Conservation (phyloP, 495 filamentous ascomycete genomes). For the Xylaria scruposa region DNA sequence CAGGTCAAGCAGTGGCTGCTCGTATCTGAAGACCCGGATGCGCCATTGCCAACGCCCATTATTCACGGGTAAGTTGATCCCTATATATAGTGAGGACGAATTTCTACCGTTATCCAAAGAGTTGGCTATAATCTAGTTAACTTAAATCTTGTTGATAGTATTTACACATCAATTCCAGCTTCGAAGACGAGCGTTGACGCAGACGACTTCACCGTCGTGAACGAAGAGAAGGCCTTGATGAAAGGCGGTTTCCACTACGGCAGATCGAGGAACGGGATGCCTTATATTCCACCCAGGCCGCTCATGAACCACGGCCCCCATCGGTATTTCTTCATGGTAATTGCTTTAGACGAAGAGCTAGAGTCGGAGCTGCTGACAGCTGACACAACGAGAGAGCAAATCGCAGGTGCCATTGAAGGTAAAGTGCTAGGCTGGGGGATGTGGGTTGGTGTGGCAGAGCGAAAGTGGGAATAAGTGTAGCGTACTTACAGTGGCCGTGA, state of each 20-base stretch:
- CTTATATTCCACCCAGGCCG: constrained; percentile 52
- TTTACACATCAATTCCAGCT: constrained; percentile 54
- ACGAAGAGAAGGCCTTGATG: constrained; percentile 24
- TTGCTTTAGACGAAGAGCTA: constrained; percentile 52
- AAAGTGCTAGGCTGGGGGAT: constrained; percentile 51
- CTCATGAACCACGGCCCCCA: constrained; percentile 55
- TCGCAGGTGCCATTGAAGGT: constrained; percentile 40
- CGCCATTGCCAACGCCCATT: constrained; percentile 52
- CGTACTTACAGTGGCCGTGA: background rate
- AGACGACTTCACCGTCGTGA: constrained; percentile 47
- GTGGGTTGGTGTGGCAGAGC: constrained; percentile 58
- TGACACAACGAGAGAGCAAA: constrained; percentile 49
- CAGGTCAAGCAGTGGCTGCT: constrained; percentile 56
- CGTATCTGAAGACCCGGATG: constrained; percentile 59
- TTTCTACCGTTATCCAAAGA: background rate
- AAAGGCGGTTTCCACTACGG: constrained; percentile 54
- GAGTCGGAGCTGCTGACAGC: constrained; percentile 42
- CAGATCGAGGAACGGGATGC: constrained; percentile 43
- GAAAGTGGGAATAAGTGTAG: constrained; percentile 39
- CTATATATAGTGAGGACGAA: background rate
- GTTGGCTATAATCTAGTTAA: background rate
- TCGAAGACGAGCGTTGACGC: constrained; percentile 44
- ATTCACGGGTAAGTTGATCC: constrained; percentile 48
- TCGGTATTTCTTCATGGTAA: constrained; percentile 58
- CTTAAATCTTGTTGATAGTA: constrained; percentile 29